Evolutionary conservation across 2,329 filamentous ascomycete species (phyloP), one percentile per base, ranked within the genome.

Genomic region (Colletotrichum tanaceti): DNA sequence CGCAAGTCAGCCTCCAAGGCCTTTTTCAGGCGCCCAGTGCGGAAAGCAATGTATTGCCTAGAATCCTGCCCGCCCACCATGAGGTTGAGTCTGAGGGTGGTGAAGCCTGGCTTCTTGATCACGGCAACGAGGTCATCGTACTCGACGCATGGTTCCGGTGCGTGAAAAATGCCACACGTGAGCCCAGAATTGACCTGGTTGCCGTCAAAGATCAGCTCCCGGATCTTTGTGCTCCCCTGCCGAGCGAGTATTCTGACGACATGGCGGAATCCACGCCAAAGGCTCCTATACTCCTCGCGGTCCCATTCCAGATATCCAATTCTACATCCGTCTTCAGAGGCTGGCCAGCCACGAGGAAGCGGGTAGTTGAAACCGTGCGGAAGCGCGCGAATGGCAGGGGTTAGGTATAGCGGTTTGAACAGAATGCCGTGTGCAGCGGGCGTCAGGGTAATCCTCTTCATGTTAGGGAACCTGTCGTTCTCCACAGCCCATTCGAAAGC

Each of bases 321-420:
- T 39, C 22, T 20, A 28, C 38, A 11, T 10, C 32, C 24, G 7
- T 35, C 46, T 64, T 10, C 6, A 14, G 32, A 5, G 0, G 62
- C 28, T 4, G 73, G 74, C 79, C 78, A 79, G 14, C 77, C 75
- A 18, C 74, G 75, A 1, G 79, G 76, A 11, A 80, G 71, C 1
- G 78, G 77, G 64, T 83, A 82, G 28, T 78, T 78, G 44, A 84
- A 81, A 4, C 78, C 78, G 2, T 66, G 54, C 0, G 80, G 80
- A 14, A 84, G 77, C 3, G 76, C 74, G 6, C 80, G 79, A 38
- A 82, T 80, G 72, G 80, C 80, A 1, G 82, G 82, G 0, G 82
- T 83, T 22, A 79, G 69, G 58, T 83, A 83, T 0, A 77, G 65
- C 0, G 81, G 82, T 0, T 64, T 57, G n/a, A 77, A 76, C 0